Base-by-base conservation (phyloP, 345 rosid genomes). In the Sonneratia caseolaris region DNA sequence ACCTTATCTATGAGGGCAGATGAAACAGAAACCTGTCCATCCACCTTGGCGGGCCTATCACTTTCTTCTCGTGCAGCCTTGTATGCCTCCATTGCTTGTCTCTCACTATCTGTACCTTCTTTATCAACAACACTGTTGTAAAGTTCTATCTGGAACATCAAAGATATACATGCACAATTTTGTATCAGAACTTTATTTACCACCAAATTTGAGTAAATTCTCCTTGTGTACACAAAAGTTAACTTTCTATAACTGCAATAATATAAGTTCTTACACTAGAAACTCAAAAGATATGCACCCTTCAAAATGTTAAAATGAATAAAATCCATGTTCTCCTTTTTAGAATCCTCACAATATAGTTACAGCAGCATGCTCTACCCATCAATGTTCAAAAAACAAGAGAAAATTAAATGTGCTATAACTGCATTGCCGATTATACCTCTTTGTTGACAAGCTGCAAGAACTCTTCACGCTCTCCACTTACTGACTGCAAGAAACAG, bases 401-500 rank as follows among this genome's bases (percentile, higher is more conserved):
- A 67, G 32, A 49, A 12, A 37, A 38, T 66, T 38, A 66, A 65
- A 65, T 37, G n/a, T 32, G 22, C 43, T 45, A 27, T 7, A 56
- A 22, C 1, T 27, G 66, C 53, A 64, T 49, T 57, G 71, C 14
- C 37, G 14, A 73, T 18, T 53, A 66, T 84, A 94, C 98, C 98
- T 95, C 97, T 82, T 92, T 89, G 76, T 88, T 87, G 72, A 95
- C 97, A 66, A 92, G 84, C 69, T 83, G 72, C 75, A 95, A 80
- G 83, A 95, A 92, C 71, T 89, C 97, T 74, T 95, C 97, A 8
- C 97, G 96, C 83, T 92, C 97, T 61, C 83, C 77, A 71, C 92
- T 86, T 37, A 95, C 99, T 35, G 94, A 95, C 97, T 94, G 86
- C 83, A 74, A 77, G 70, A 13, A 83, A 68, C 19, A 79, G 71